Evolutionary conservation across 192 early-diverging fungal genomes (phyloP), one percentile per base, ranked within the genome.

Genomic region (Umbelopsis isabellina): DNA sequence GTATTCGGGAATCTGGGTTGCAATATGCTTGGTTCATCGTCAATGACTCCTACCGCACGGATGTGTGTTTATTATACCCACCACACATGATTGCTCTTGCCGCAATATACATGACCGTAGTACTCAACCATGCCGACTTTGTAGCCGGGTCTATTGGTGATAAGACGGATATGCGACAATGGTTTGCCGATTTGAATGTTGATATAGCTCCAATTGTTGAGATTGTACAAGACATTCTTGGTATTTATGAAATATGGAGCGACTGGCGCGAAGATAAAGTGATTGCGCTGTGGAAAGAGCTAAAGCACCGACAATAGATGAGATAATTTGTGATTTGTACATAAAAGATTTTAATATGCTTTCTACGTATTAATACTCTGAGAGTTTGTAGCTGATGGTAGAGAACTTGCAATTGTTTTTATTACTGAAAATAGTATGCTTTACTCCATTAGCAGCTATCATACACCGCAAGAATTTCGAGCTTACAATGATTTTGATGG

Each of bases 1-100:
- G 81, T 11, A 71, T 83, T 71, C 75, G 81, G 27, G 81, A 86
- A 55, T 82, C 75, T 2, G 85, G 79, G 12, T 44, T 88, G n/a
- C 84, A 91, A 71, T 87, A 83, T 65, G 91, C 88, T 20, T 86
- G 83, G 81, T 94, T 85, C 48, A 85, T 95, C 20, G 79, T 94
- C 11, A 97, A 96, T 70, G 95, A 96, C 75, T 87, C 88, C 27
- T 95, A 89, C 70, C 81, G 88, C 37, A 93, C 92, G 1, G 93
- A 96, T 66, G 76, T 93, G 7, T 83, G 86, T 23, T 80, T 97
- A n/a, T 73, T 95, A 48, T 91, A 96, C 68, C 92, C 96, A 13
- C 96, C 96, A 21, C 89, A 95, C 52, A 88, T 96, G 70, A 92
- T 97, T 70, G 95, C 96, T 6, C 61, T 95, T 1, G 90, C 93